These are phyloP conservation scores for Termitomyces sp. DNA, from an alignment of 768 basidiomycete species.

Conservation along the genomic window DNA sequence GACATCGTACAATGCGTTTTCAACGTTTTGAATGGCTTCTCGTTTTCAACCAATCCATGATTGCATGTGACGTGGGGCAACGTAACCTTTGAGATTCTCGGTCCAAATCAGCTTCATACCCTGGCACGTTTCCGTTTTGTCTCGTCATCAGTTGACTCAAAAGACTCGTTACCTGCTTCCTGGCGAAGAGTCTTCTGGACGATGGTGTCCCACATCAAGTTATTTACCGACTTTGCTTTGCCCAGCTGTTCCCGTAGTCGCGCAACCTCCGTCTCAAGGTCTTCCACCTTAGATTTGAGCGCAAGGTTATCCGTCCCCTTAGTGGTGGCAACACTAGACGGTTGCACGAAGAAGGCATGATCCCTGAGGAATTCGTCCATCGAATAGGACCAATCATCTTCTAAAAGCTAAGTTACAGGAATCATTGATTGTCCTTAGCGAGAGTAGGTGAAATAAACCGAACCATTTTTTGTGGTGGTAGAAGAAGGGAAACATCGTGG, in stretches of 20 bases:
- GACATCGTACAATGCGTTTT: background rate
- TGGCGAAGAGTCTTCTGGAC: conserved; percentile 57
- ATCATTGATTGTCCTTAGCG: background rate
- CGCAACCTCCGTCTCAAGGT: conserved; percentile 70
- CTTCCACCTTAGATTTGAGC: conserved; percentile 51
- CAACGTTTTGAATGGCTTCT: background rate
- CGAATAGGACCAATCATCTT: conserved; percentile 36
- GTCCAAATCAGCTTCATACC: conserved; percentile 8
- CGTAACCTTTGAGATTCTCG: background rate
- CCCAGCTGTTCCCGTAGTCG: conserved; percentile 63
- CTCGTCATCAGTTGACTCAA: conserved; percentile 13
- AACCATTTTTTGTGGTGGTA: conserved; percentile 45
- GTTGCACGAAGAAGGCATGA: conserved; percentile 59
- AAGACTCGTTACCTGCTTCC: conserved; percentile 19
- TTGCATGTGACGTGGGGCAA: background rate
- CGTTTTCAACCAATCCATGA: too few species aligned
- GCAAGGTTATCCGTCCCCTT: conserved; percentile 29
- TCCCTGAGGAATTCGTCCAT: conserved; percentile 57
- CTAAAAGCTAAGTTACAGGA: conserved; percentile 16
- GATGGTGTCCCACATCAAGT: conserved; percentile 88
- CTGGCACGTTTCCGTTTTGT: conserved; percentile 27
- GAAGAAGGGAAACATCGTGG: conserved; percentile 65
- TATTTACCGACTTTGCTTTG: conserved; percentile 88
- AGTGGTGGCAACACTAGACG: conserved; percentile 23
- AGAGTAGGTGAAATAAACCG: conserved; percentile 11